A percentile compares a stretch with the other conserved stretches of the same genome.
phyloP scores from a whole-genome alignment of 1,284 basidiomycete species.

The Microbotryum saponariae region DNA sequence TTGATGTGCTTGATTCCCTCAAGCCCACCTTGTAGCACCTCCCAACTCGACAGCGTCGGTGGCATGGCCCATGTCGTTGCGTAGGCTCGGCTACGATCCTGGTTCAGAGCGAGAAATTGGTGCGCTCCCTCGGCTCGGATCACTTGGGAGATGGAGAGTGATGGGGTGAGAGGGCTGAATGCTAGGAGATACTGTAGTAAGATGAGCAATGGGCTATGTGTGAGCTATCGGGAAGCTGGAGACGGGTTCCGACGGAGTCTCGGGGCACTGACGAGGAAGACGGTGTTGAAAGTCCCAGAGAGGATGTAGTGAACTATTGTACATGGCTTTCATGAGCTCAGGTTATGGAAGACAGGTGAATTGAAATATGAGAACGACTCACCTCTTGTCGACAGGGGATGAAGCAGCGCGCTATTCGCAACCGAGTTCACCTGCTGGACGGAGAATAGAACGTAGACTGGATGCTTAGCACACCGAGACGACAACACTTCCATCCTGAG shows the following conservation, averaged over 20 bases:
- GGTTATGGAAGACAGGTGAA: background rate
- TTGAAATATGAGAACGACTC: background rate
- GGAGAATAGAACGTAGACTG: background rate
- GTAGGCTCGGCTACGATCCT: conserved; percentile 31
- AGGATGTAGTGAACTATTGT: conserved; percentile 24
- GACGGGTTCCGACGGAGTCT: no score
- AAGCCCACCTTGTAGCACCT: conserved; percentile 16
- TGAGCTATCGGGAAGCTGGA: background rate
- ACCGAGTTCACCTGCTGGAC: background rate
- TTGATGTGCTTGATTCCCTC: conserved; percentile 25
- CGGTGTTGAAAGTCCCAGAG: conserved; percentile 31
- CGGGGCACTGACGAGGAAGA: conserved; percentile 14
- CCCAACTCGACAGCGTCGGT: conserved; percentile 35
- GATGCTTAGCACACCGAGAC: background rate
- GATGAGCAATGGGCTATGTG: conserved; percentile 3
- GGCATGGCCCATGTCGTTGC: conserved; percentile 38
- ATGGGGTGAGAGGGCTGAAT: conserved; percentile 33
- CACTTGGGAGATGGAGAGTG: conserved; percentile 25
- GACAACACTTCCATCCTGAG: no score
- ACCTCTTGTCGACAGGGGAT: conserved; percentile 5
- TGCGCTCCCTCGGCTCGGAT: conserved; percentile 37
- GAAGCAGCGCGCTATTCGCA: background rate
- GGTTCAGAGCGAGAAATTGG: conserved; percentile 37
- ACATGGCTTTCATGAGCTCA: background rate
- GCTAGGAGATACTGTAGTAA: conserved; percentile 32